Evolutionary conservation across 495 filamentous ascomycete genomes (phyloP), one percentile per base, ranked within the genome.

Genomic region (Hypoxylon crocopeplum): DNA sequence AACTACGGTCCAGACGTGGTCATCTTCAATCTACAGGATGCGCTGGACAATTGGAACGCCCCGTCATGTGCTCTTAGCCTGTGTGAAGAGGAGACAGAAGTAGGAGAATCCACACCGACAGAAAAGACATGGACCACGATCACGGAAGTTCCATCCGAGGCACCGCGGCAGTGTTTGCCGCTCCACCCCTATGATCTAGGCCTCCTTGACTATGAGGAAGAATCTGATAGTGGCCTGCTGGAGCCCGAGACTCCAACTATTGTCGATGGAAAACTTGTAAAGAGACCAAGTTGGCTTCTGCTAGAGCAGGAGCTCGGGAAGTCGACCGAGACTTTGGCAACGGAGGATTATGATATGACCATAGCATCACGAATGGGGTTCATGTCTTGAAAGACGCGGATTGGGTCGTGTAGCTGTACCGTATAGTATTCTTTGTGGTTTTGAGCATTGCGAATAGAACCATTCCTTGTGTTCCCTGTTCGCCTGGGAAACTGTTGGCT

Each of bases 331-430:
- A 53, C 25, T 32, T 32, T 56, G 46, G 15, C 8, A 15, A 49
- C 40, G 13, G 38, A 53, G 13, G 52, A 57, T 48, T 39, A 45
- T 10, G 56, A 64, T 38, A 55, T 57, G 46, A 37, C 48, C 21
- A 49, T 60, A 34, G 49, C 55, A 27, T 56, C 59, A 16, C 34
- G 42, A 25, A 39, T 67, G 56, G 39, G 52, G 16, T 61, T 53
- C 37, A 13, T 57, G 17, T 32, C 50, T n/a, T 64, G 19, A 59
- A 7, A 12, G 30, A 8, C 17, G 12, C 17, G 12, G 25, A 38
- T 7, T 12, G 24, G 7, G 20, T 52, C 5, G n/a, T 13, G 6
- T 51, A 11, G 24, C 1, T 25, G 15, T 13, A 21, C 27, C 12
- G 22, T 29, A 27, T 30, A 20, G 24, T 38, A 39, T 39, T 27